Evolutionary conservation across 1,284 basidiomycete species (phyloP), one percentile per base, ranked within the genome.

Genomic region (Cutaneotrichosporon arboriforme): DNA sequence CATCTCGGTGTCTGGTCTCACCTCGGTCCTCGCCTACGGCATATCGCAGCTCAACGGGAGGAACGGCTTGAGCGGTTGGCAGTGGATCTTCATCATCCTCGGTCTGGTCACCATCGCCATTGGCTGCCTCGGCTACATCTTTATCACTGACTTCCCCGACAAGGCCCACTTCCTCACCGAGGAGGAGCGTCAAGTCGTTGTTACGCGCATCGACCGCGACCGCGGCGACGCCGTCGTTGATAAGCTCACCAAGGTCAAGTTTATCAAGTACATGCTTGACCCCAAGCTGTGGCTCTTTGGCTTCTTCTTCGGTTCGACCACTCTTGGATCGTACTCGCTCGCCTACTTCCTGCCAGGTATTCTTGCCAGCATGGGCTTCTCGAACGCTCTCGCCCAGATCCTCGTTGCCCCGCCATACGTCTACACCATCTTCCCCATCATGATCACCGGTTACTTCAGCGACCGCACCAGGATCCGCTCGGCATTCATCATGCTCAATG

Each of bases 281-380:
- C 56, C 65, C 54, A 77, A 76, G 67, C 59, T 77, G 4, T 79
- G 77, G 77, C 53, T 63, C 7, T 78, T 75, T 46, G 76, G 69
- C 10, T 62, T 77, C 51, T 65, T 74, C 61, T 76, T 78, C 64
- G 62, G 67, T 47, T 53, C 60, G n/a, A 57, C 60, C 35, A 64
- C 63, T 13, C 59, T 48, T 12, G 59, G 50, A 15, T 55, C 52
- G 4, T 63, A 54, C 45, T 45, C 50, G 9, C 49, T 70, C 50
- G 58, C 65, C n/a, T 73, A 70, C 68, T 68, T 77, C 70, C 62
- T 77, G 3, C 76, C 76, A 21, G 62, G 69, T 45, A 77, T 78
- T 47, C 68, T 79, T 8, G 57, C 60, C 1, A 68, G 69, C n/a
- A 67, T 75, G 46, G 76, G 76, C 17, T 78, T 73, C 64, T 53